phyloP scores from a whole-genome alignment of 2,329 filamentous ascomycete species.

The Fusarium abutilonis region DNA sequence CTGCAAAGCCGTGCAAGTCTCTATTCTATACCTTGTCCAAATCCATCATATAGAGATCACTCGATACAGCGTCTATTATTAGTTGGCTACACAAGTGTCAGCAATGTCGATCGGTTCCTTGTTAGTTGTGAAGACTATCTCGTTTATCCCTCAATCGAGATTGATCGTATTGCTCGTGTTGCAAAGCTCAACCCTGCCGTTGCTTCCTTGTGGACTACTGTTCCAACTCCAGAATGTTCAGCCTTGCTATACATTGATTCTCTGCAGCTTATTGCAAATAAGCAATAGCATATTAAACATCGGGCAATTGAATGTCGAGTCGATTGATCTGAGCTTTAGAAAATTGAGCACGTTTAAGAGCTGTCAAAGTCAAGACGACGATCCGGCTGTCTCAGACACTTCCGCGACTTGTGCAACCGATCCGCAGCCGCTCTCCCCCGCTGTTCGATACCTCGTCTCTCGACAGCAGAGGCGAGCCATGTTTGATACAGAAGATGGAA shows the following conservation, averaged over 20 bases:
- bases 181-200: background rate
- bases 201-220: constrained; percentile 1
- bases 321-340: constrained; percentile 9
- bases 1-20: background rate
- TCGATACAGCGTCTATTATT: background rate
- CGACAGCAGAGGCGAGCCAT: constrained; percentile 4
- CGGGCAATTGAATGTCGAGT: background rate
- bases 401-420: background rate
- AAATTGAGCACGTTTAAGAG: background rate
- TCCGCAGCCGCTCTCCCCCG: background rate
- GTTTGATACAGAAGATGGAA: background rate
- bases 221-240: background rate
- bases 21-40: too few species aligned
- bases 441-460: background rate
- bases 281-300: background rate
- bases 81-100: background rate
- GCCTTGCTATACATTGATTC: constrained; percentile 3
- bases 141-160: too few species aligned
- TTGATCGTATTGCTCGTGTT: constrained; percentile 13
- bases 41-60: background rate
- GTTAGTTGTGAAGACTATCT: background rate
- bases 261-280: background rate
- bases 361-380: background rate
- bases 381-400: too few species aligned
- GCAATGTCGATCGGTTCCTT: constrained; percentile 6